Base-by-base conservation (phyloP, 2,329 filamentous ascomycete genomes). In the Ophiostoma himal-ulmi region DNA sequence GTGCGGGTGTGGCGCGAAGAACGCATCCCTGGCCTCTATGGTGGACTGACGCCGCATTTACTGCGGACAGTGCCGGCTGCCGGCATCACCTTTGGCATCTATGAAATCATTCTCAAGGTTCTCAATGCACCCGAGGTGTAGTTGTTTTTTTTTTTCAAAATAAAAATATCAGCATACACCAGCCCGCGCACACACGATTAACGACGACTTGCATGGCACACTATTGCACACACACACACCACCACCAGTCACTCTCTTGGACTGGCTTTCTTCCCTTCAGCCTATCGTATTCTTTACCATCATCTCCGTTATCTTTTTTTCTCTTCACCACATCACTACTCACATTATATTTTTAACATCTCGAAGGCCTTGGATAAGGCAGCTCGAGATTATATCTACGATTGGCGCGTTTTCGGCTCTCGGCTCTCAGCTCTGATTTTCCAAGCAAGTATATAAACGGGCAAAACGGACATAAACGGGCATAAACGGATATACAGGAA, bases 1-100 rank as follows among this genome's bases (percentile, higher is more conserved):
- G 88, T 88, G 78, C 85, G 93, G 22, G 90, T 97, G 64, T 94
- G 89, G 86, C 91, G 90, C 76, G 93, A 97, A 77, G 94, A 97
- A 79, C 93, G 94, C 67, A 84, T 97, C 79, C 87, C 89, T 66
- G 91, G 90, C 41, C 83, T 98, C 73, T 98, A 97, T 77, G 94
- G 94, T 70, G 94, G 94, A 22, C 83, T 98, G 76, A 96, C 94
- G 17, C 93, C 94, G 66, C 94, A 98, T 78, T 87, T 98, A 76
- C 87, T 97, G 80, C 86, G 94, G 73, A 94, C 94, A 7, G 94
- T 97, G 6, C 94, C 94, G 1, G 95, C 91, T 75, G 93, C 94
- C 8, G 93, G 92, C 75, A 96, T 98, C 79, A 97, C 96, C 91
- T 97, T 97, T 79, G 93, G 93, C 80, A 95, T 95, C 83, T 97